Evolutionary conservation across 306 rosid species (phyloP), one percentile per base, ranked within the genome.

Genomic region (Trifolium subterraneum): DNA sequence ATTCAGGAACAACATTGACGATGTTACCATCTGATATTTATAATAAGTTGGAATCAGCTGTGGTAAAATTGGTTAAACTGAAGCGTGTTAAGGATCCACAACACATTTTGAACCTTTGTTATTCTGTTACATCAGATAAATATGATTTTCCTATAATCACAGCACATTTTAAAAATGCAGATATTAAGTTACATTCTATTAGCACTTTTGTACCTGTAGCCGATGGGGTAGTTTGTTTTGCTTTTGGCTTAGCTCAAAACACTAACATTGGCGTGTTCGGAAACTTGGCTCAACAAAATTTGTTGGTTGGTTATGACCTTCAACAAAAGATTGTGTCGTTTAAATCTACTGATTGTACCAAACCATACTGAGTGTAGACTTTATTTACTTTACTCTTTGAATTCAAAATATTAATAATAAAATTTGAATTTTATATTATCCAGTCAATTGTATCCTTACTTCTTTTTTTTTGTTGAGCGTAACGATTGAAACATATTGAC

Each of bases 301-400:
- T 88, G 69, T 29, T 80, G 70, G 81, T 86, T 13, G 97, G 93
- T 0, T 92, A 92, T 63, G 96, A 89, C 48, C 51, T 59, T 1
- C 11, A 22, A 15, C 23, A 44, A 10, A 69, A 35, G 1, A 51
- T 19, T 0, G 75, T 88, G 16, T 83, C 91, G 1, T 89, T 92
- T 64, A 87, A 79, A 76, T 84, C 86, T 1, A 16, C 52, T 0
- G 78, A 88, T 39, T 85, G 91, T 13, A 22, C 72, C 0, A 45
- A 45, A 36, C 39, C 39, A 0, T 36, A 36, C 8, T 36, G 39
- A 36, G 39, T 36, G 10, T 36, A 36, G 39, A 36, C 39, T 36
- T 36, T 36, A 2, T 36, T 36, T 36, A 36, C 10, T 36, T 36
- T 36, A 36, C 39, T 36, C 2, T 36, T 36, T 36, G 39, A 36